A percentile compares a stretch with the other conserved stretches of the same genome.
These are phyloP conservation scores for Tricholoma terreum DNA, from an alignment of 768 basidiomycete genomes.

Conservation along the genomic window DNA sequence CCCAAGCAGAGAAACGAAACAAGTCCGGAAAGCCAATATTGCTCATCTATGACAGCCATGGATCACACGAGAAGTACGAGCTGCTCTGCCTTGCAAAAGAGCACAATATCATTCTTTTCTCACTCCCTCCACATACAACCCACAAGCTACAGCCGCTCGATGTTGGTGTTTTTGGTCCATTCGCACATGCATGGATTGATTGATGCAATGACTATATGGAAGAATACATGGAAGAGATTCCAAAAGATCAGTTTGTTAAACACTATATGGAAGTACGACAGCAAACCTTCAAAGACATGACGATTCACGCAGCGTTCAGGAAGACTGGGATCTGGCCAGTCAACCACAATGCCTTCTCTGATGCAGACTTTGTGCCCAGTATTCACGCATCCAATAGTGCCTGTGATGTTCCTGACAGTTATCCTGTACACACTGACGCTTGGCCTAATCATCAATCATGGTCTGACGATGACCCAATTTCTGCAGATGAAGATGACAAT, in stretches of 20 bases:
- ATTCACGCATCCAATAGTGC: not conserved
- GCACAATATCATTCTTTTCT: slow-evolving; percentile 31
- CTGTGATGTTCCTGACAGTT: not conserved
- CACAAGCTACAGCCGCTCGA: slow-evolving; percentile 41
- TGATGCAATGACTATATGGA: not conserved
- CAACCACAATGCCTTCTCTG: not conserved
- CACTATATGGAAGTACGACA: slow-evolving; percentile 3
- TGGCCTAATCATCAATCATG: not conserved
- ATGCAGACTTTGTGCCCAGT: not conserved
- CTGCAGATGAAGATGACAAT: not conserved
- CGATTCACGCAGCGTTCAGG: not conserved
- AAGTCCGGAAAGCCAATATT: slow-evolving; percentile 28
- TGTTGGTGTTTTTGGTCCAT: slow-evolving; percentile 36
- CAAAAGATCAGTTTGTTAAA: slow-evolving; percentile 3
- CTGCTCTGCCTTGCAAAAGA: slow-evolving; percentile 25
- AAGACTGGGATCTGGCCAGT: slow-evolving; percentile 1
- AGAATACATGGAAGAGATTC: not conserved
- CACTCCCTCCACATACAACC: slow-evolving; percentile 41
- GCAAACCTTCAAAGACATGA: not conserved
- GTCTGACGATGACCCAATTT: not conserved
- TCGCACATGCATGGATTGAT: slow-evolving; percentile 25
- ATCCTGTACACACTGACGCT: not conserved
- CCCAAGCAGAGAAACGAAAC: slow-evolving; percentile 26
- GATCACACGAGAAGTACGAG: slow-evolving; percentile 32
- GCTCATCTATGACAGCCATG: slow-evolving; percentile 43